A percentile compares a stretch with the other conserved stretches of the same genome.
Conservation (phyloP, 78 protist species). For the Speleostelium caveatum region DNA sequence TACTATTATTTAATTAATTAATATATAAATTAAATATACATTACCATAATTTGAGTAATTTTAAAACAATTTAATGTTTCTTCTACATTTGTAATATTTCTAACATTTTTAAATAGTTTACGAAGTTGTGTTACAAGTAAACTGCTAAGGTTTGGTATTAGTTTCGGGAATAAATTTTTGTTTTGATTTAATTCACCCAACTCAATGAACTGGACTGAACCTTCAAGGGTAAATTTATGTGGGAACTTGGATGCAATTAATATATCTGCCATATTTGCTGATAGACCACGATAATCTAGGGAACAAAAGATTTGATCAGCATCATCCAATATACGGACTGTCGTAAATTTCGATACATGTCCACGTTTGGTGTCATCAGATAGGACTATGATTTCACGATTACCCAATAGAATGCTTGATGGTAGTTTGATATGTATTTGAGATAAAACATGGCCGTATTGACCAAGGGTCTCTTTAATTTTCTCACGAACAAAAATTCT, state of each 20-base stretch:
- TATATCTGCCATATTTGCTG: constrained; percentile 55
- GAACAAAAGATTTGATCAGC: constrained; percentile 61
- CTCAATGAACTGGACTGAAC: constrained; percentile 44
- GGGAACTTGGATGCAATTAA: constrained; percentile 45
- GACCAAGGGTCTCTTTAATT: constrained; percentile 24
- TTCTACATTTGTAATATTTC: constrained; percentile 46
- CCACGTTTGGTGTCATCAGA: constrained; percentile 74
- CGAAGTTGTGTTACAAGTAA: constrained; percentile 30
- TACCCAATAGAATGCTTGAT: constrained; percentile 24
- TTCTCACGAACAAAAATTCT: constrained; percentile 59
- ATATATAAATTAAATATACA: background rate
- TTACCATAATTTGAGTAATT: constrained; percentile 42
- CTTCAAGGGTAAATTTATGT: constrained; percentile 41
- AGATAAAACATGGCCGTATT: constrained; percentile 22
- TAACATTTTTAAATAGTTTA: constrained; percentile 52
- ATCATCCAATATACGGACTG: constrained; percentile 42
- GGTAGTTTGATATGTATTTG: constrained; percentile 26
- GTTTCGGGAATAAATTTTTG: constrained; percentile 14
- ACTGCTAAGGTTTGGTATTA: background rate
- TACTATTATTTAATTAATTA: background rate
- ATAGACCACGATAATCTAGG: constrained; percentile 53
- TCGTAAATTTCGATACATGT: constrained; percentile 40
- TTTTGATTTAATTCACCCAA: constrained; percentile 24
- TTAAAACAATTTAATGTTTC: constrained; percentile 25
- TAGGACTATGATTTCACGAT: constrained; percentile 52